Conservation (phyloP, 2,329 filamentous ascomycete genomes). For the Onygena corvina region DNA sequence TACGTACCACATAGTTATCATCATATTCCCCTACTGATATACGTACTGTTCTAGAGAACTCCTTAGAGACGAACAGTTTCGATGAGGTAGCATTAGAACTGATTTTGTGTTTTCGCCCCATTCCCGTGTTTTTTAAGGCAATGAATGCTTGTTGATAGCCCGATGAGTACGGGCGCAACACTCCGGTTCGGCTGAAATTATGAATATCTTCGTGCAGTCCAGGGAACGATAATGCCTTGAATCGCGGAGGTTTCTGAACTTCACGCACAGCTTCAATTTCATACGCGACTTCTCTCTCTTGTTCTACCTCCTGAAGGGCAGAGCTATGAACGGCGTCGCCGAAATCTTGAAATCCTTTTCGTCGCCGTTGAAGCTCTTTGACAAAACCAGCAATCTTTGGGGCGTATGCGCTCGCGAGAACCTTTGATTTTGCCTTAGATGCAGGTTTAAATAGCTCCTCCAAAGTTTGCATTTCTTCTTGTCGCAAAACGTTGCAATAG, state of each 20-base stretch:
- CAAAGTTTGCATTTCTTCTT: conserved; percentile 46
- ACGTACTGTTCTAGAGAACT: conserved; percentile 12
- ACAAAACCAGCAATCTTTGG: conserved; percentile 23
- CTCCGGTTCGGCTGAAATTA: conserved; percentile 38
- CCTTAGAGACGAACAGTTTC: conserved; percentile 12
- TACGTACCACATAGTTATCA: conserved; percentile 13
- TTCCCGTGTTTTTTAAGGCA: conserved; percentile 30
- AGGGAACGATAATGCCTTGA: conserved; percentile 32
- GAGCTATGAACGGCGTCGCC: conserved; percentile 38
- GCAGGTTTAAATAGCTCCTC: conserved; percentile 42
- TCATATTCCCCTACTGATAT: conserved; percentile 8
- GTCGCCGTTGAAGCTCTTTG: conserved; percentile 26
- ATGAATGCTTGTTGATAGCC: conserved; percentile 35
- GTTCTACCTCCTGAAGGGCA: conserved; percentile 47
- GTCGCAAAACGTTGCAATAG: conserved; percentile 38
- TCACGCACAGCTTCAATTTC: conserved; percentile 48
- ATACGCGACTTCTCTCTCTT: conserved; percentile 47
- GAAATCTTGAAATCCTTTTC: conserved; percentile 32
- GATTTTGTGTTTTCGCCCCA: conserved; percentile 29
- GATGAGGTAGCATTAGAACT: conserved; percentile 10
- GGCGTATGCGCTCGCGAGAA: conserved; percentile 12
- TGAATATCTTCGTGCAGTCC: conserved; percentile 40
- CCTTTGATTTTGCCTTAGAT: conserved; percentile 17
- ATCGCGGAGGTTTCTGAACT: conserved; percentile 37
- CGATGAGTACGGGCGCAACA: conserved; percentile 25